Base-by-base conservation (phyloP, 2,329 filamentous ascomycete species). In the Akanthomyces uredinophilus region DNA sequence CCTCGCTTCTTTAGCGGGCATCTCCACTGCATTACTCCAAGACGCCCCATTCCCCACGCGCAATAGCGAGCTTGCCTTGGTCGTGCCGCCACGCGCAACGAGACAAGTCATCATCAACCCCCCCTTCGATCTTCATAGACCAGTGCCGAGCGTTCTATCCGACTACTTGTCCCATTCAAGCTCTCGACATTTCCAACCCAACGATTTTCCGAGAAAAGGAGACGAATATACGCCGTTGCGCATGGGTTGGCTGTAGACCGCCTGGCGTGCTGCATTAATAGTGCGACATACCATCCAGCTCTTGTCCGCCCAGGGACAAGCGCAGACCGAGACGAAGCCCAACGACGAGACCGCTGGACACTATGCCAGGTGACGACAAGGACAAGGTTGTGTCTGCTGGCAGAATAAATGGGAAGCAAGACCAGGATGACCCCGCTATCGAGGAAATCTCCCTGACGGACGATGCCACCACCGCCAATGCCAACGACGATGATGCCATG, bases 401-500 rank as follows among this genome's bases (percentile, higher is more conserved):
- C 57, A 52, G 24, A 22, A 18, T 11, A 41, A 20, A 37, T 27
- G 47, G n/a, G 1, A 52, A 52, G 37, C 35, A 51, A 11, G 57
- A 44, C 13, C 47, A 43, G 43, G 24, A 43, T 41, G 37, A 10
- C n/a, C 35, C 37, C 11, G 47, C 47, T 16, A 13, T 35, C 16
- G 57, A 60, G 47, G 47, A 60, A 44, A 60, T 51, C 37, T 60
- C 57, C 24, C 13, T 51, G 37, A 46, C 43, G 8, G 55, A 58
- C 41, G 44, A 37, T 13, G 18, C 16, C 20, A 29, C 20, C n/a
- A 27, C 22, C 10, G 27, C 39, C 32, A 60, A 35, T 14, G 57
- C 20, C 47, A 41, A n/a, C 27, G 37, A 13, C n/a, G 27, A 51
- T 41, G 58, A 43, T 16, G 13, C 50, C 50, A 20, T 4, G 8